Percentiles rank a stretch among this genome's conserved stretches.
Conservation (phyloP, 495 filamentous ascomycete species). For the Penicillium turbatum region DNA sequence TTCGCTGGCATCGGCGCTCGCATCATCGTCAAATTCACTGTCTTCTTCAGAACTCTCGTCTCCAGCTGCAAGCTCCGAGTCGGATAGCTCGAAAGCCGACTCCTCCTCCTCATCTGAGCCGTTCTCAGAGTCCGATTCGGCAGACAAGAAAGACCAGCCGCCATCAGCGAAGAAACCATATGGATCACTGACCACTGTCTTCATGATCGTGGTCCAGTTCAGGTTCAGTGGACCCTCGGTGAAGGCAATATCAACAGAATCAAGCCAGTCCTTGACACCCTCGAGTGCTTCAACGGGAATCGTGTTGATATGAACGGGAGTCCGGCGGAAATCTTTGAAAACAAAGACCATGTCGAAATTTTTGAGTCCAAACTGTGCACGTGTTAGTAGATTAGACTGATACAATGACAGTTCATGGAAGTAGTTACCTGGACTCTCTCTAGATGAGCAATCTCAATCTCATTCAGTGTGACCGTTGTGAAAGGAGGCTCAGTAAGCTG, state of each 20-base stretch:
- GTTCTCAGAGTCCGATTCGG: constrained; percentile 83
- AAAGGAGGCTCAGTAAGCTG: constrained; percentile 97
- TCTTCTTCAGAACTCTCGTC: constrained; percentile 84
- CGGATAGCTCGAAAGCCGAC: constrained; percentile 82
- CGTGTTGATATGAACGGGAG: constrained; percentile 92
- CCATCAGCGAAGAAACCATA: constrained; percentile 94
- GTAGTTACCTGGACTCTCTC: constrained; percentile 76
- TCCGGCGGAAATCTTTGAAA: constrained; percentile 88
- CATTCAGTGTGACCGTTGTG: constrained; percentile 86
- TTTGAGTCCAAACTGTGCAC: constrained; percentile 79
- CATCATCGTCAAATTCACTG: constrained; percentile 88
- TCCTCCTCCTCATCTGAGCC: constrained; percentile 79
- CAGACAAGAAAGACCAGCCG: constrained; percentile 89
- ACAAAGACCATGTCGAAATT: constrained; percentile 99
- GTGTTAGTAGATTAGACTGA: constrained; percentile 13
- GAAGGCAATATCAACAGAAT: constrained; percentile 89
- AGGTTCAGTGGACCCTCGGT: constrained; percentile 94
- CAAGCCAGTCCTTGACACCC: constrained; percentile 95
- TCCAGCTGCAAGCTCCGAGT: constrained; percentile 72
- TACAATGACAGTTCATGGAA: neutral
- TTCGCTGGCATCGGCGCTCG: constrained; percentile 70
- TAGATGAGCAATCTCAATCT: constrained; percentile 94
- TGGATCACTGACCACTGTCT: constrained; percentile 90
- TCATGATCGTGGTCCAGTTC: constrained; percentile 99
- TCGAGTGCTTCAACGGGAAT: constrained; percentile 95